A percentile compares a stretch with the other conserved stretches of the same genome.
Evolutionary conservation across 768 basidiomycete species (phyloP).

Genomic region (Chlorophyllum brunneum): DNA sequence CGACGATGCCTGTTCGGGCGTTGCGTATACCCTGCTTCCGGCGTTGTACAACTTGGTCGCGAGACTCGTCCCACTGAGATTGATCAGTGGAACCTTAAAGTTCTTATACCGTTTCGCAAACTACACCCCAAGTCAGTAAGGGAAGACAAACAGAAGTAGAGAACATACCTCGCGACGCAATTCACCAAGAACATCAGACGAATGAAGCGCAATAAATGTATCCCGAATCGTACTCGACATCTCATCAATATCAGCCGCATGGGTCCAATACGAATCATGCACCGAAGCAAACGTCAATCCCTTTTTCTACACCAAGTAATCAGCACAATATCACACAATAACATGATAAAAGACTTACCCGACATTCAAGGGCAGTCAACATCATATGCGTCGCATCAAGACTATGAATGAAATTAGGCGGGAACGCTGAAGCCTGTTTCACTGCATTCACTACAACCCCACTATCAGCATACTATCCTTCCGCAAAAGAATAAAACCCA

Average conservation of each 20-base stretch:
- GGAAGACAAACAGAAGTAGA: neutral
- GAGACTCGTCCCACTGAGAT: constrained; percentile 30
- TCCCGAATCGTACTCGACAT: constrained; percentile 91
- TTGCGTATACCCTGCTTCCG: constrained; percentile 42
- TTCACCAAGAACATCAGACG: constrained; percentile 73
- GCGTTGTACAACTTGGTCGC: constrained; percentile 38
- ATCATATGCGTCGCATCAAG: constrained; percentile 99
- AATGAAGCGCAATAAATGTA: constrained; percentile 90
- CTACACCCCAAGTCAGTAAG: constrained; percentile 28
- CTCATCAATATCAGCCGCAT: constrained; percentile 78
- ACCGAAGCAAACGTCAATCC: constrained; percentile 89
- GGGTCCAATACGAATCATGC: constrained; percentile 99
- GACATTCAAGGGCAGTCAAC: constrained; percentile 88
- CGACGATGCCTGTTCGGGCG: constrained; percentile 33
- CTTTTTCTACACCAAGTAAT: constrained; percentile 44
- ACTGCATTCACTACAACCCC: constrained; percentile 56
- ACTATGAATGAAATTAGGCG: constrained; percentile 97
- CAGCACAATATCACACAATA: constrained; percentile 1
- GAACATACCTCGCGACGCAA: constrained; percentile 68
- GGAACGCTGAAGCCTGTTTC: constrained; percentile 96
- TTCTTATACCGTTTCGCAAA: constrained; percentile 76
- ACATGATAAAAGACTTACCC: constrained; percentile 40
- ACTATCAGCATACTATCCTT: neutral
- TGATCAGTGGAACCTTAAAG: constrained; percentile 58
- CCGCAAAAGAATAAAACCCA: constrained; percentile 20